A percentile compares a stretch with the other conserved stretches of the same genome.
Evolutionary conservation across 129 eudicot species (phyloP).

Genomic region (Pittosporum tobira): DNA sequence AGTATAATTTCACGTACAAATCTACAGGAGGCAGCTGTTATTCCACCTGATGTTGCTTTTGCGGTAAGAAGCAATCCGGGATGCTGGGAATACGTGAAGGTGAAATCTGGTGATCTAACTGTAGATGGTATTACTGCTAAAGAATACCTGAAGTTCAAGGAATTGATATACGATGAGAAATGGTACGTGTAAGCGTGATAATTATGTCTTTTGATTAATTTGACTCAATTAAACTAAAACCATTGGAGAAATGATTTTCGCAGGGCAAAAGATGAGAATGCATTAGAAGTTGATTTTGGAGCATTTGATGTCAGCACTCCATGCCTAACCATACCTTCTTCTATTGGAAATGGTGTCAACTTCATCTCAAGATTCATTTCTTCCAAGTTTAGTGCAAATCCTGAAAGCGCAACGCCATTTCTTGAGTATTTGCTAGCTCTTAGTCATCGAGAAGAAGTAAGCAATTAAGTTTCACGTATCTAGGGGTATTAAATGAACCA

Average conservation of each 20-base stretch:
- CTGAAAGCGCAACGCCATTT: slow-evolving; percentile 57
- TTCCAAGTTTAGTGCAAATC: slow-evolving; percentile 36
- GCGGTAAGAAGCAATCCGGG: slow-evolving; percentile 72
- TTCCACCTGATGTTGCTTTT: slow-evolving; percentile 79
- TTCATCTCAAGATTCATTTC: slow-evolving; percentile 63
- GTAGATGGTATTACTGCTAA: slow-evolving; percentile 48
- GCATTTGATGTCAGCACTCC: slow-evolving; percentile 55
- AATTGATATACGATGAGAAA: slow-evolving; percentile 44
- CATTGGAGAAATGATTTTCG: slow-evolving; percentile 1
- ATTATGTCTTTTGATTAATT: too few relatives aligned
- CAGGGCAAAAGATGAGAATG: slow-evolving; percentile 82
- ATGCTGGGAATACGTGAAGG: slow-evolving; percentile 64
- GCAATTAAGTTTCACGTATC: background rate
- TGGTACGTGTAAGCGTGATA: slow-evolving; percentile 24
- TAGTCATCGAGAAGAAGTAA: slow-evolving; percentile 70
- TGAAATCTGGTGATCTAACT: slow-evolving; percentile 51
- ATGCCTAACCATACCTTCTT: slow-evolving; percentile 53
- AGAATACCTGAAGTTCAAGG: slow-evolving; percentile 65
- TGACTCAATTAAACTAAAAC: slow-evolving; percentile 9
- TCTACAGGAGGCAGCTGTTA: slow-evolving; percentile 79
- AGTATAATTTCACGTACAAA: background rate
- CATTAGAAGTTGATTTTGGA: slow-evolving; percentile 79
- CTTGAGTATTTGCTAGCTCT: slow-evolving; percentile 65
- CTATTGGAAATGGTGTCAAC: slow-evolving; percentile 69
- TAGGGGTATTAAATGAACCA: too few relatives aligned